Conservation (phyloP, 2,329 filamentous ascomycete species). For the Phyllosticta paracitricarpa region DNA sequence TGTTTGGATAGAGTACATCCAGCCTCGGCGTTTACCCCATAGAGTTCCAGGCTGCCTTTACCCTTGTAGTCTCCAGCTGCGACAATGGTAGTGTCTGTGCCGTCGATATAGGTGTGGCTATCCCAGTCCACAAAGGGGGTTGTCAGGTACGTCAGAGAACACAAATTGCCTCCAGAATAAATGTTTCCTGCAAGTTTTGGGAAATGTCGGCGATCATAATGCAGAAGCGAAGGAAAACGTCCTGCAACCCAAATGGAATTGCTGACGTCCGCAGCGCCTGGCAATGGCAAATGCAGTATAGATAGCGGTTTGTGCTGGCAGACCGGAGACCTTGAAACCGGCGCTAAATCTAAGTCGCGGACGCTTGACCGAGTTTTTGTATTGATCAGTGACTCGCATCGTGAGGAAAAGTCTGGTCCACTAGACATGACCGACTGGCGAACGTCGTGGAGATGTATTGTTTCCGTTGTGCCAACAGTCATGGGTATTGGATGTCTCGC, state of each 20-base stretch:
- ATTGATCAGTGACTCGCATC: slow-evolving; percentile 23
- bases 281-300: slow-evolving; percentile 64
- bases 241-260: slow-evolving; percentile 68
- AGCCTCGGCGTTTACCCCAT: slow-evolving; percentile 46
- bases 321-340: slow-evolving; percentile 45
- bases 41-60: slow-evolving; percentile 83
- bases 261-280: slow-evolving; percentile 52
- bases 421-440: slow-evolving; percentile 32
- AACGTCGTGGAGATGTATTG: slow-evolving; percentile 74
- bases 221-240: slow-evolving; percentile 76
- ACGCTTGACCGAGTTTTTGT: slow-evolving; percentile 15
- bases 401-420: background rate
- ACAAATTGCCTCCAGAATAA: slow-evolving; percentile 73
- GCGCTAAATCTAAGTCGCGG: slow-evolving; percentile 23
- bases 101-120: slow-evolving; percentile 44
- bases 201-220: slow-evolving; percentile 82
- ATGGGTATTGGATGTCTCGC: slow-evolving; percentile 57
- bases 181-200: slow-evolving; percentile 67
- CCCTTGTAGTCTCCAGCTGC: slow-evolving; percentile 86
- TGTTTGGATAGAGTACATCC: slow-evolving; percentile 12
- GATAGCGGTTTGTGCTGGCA: slow-evolving; percentile 73
- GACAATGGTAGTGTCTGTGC: slow-evolving; percentile 55
- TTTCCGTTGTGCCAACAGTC: slow-evolving; percentile 73
- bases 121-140: slow-evolving; percentile 52
- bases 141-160: slow-evolving; percentile 60